A percentile compares a stretch with the other conserved stretches of the same genome.
These are phyloP conservation scores for Babesia ovis DNA, from an alignment of 169 alveolate genomes.

Conservation along the genomic window DNA sequence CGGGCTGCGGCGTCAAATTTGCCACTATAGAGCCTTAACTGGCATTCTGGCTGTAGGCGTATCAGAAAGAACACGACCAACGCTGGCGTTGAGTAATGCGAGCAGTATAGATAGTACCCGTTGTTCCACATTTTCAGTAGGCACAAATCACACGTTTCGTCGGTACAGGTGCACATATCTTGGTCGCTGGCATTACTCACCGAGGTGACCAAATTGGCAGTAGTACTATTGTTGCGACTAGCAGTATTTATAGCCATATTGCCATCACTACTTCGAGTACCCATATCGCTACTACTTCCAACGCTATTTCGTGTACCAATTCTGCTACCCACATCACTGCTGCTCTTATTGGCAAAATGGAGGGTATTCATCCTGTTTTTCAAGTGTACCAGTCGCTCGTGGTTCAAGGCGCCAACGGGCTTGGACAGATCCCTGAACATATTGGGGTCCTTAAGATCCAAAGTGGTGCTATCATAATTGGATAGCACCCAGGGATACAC, in stretches of 20 bases:
- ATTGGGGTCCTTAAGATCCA: constrained; percentile 71
- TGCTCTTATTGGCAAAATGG: constrained; percentile 14
- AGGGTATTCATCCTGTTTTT: constrained; percentile 80
- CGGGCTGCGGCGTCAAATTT: constrained; percentile 86
- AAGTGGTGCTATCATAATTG: constrained; percentile 77
- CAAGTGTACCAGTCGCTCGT: constrained; percentile 78
- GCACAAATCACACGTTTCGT: constrained; percentile 52
- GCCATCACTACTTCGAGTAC: neutral
- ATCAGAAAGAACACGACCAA: constrained; percentile 93
- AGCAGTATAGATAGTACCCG: constrained; percentile 92
- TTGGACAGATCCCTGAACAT: constrained; percentile 88
- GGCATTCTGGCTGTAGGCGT: constrained; percentile 92
- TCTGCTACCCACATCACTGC: constrained; percentile 48
- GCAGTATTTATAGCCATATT: neutral
- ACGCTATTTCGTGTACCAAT: constrained; percentile 72
- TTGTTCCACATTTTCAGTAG: constrained; percentile 42
- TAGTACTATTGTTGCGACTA: too few relatives aligned
- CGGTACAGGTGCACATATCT: constrained; percentile 34
- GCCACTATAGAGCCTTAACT: constrained; percentile 91
- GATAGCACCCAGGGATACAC: constrained; percentile 95
- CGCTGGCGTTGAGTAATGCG: constrained; percentile 97
- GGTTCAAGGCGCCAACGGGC: constrained; percentile 90
- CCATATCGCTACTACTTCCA: neutral
- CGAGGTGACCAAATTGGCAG: too few relatives aligned
- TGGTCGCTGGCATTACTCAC: too few relatives aligned